phyloP scores from a whole-genome alignment of 2,329 filamentous ascomycete genomes.

The Colletotrichum tamarilloi region DNA sequence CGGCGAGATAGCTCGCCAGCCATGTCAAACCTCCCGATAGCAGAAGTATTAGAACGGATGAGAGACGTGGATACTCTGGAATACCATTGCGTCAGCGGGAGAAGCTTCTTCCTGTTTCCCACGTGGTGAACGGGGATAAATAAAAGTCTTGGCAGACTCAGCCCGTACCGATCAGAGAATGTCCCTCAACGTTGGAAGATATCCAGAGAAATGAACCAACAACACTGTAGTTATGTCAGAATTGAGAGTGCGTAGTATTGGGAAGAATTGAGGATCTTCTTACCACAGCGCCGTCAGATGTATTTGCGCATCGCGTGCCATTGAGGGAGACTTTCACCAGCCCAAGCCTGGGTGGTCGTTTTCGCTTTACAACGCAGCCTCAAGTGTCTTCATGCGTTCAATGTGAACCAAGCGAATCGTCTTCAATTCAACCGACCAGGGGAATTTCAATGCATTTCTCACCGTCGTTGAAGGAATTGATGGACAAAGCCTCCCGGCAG shows the following conservation, averaged over 20 bases:
- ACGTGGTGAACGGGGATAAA: not conserved
- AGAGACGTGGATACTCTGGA: constrained; percentile 61
- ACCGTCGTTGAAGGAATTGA: not conserved
- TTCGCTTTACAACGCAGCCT: not conserved
- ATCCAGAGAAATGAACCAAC: constrained; percentile 61
- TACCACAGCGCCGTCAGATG: constrained; percentile 51
- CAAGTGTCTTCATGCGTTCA: not conserved
- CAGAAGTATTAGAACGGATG: constrained; percentile 58
- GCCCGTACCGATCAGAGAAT: constrained; percentile 59
- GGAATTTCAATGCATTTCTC: not conserved
- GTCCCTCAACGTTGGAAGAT: constrained; percentile 56
- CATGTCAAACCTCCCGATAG: constrained; percentile 56
- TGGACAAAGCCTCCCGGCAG: not conserved
- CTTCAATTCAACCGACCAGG: not conserved
- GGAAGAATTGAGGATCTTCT: not conserved
- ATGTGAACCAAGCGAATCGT: not conserved
- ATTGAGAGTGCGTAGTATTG: not conserved
- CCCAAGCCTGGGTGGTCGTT: not conserved
- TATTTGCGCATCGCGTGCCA: constrained; percentile 46
- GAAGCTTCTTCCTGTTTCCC: not conserved
- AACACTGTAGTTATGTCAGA: constrained; percentile 47
- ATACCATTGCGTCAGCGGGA: not conserved
- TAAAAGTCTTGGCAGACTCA: not conserved
- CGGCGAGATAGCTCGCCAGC: constrained; percentile 53
- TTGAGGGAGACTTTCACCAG: constrained; percentile 25